phyloP scores from a whole-genome alignment of 2,329 filamentous ascomycete genomes.

The Calonectria pteridis region DNA sequence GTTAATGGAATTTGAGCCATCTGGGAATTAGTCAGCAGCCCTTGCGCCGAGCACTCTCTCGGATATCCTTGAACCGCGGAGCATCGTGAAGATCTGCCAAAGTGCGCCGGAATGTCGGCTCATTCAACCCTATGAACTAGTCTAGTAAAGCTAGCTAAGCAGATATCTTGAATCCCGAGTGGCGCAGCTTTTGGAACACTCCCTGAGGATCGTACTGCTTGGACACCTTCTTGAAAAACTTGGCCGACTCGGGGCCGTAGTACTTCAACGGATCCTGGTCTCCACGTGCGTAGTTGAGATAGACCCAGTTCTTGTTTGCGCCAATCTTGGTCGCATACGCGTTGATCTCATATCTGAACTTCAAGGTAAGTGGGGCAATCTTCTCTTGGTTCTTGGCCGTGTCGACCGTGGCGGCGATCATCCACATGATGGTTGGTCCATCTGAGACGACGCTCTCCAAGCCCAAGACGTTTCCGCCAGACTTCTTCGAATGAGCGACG shows the following conservation, averaged over 20 bases:
- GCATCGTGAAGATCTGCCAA: background rate
- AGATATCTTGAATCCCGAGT: constrained; percentile 47
- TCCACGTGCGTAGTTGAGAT: constrained; percentile 58
- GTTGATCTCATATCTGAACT: constrained; percentile 42
- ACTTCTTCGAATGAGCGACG: constrained; percentile 35
- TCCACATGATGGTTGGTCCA: constrained; percentile 52
- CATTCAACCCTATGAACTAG: background rate
- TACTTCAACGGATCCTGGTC: constrained; percentile 53
- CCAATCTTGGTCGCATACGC: constrained; percentile 44
- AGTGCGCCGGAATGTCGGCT: background rate
- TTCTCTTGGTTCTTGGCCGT: constrained; percentile 51
- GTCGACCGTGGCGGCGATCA: constrained; percentile 54
- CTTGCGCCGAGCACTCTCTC: no score
- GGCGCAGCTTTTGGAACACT: constrained; percentile 50
- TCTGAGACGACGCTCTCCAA: constrained; percentile 50
- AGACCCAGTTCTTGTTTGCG: constrained; percentile 51
- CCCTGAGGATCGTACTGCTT: constrained; percentile 49
- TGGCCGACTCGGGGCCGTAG: constrained; percentile 53
- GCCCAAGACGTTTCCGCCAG: constrained; percentile 50
- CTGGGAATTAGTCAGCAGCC: background rate
- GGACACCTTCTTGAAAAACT: constrained; percentile 44
- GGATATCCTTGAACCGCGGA: no score
- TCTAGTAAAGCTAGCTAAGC: background rate
- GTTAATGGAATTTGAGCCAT: background rate
- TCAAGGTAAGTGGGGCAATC: constrained; percentile 46